phyloP scores from a whole-genome alignment of 2,329 filamentous ascomycete genomes.

The Knufia fluminis region DNA sequence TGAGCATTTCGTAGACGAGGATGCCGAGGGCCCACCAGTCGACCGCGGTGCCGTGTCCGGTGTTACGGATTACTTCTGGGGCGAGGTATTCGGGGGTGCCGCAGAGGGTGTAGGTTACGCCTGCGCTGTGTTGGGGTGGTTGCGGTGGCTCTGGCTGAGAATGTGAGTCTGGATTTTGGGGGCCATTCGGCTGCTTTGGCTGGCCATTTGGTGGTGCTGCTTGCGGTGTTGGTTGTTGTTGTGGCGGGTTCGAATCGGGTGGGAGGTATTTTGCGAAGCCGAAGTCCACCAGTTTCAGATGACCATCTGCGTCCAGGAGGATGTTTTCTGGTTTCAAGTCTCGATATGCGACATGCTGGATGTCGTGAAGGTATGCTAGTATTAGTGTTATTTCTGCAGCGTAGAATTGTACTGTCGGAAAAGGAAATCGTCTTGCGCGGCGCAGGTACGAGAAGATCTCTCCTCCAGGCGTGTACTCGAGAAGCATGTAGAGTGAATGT shows the following conservation, averaged over 20 bases:
- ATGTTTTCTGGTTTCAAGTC: conserved; percentile 64
- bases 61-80: conserved; percentile 58
- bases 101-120: conserved; percentile 53
- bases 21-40: conserved; percentile 64
- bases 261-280: conserved; percentile 58
- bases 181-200: conserved; percentile 27
- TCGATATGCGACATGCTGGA: conserved; percentile 55
- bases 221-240: conserved; percentile 2
- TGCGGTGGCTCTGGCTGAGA: conserved; percentile 10
- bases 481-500: conserved; percentile 48
- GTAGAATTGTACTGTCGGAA: conserved; percentile 53
- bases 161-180: not conserved
- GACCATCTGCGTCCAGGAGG: conserved; percentile 54
- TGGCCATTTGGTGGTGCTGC: not conserved
- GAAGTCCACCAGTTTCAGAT: conserved; percentile 59
- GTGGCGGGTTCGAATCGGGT: conserved; percentile 10
- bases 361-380: conserved; percentile 55
- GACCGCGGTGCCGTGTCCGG: conserved; percentile 54
- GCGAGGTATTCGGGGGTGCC: conserved; percentile 60
- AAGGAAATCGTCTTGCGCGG: conserved; percentile 51
- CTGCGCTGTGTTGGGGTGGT: conserved; percentile 16
- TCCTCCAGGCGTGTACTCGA: conserved; percentile 59
- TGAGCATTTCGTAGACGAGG: conserved; percentile 57
- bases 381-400: conserved; percentile 58
- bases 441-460: conserved; percentile 59